Conservation (phyloP, 2,329 filamentous ascomycete genomes). For the Cordyceps tenuipes region DNA sequence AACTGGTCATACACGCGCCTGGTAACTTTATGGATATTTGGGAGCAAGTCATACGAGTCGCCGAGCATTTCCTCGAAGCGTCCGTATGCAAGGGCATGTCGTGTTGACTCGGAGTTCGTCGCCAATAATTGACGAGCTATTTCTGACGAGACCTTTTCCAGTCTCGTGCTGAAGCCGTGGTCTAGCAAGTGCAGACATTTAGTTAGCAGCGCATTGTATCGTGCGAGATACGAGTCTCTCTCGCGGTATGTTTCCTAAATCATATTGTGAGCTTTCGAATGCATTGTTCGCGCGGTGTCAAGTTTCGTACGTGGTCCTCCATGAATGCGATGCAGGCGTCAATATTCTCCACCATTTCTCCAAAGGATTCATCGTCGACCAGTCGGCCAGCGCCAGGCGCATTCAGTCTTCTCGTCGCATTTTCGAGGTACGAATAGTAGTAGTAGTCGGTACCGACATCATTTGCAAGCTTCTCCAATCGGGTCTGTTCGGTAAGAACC, state of each 20-base stretch:
- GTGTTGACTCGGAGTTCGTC: conserved; percentile 50
- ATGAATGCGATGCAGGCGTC: conserved; percentile 92
- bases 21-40: conserved; percentile 46
- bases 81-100: conserved; percentile 51
- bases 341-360: conserved; percentile 77
- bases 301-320: conserved; percentile 62
- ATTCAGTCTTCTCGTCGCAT: conserved; percentile 81
- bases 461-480: conserved; percentile 70
- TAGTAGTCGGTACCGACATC: conserved; percentile 84
- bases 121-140: conserved; percentile 44
- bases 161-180: conserved; percentile 43
- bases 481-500: conserved; percentile 71
- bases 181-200: conserved; percentile 56
- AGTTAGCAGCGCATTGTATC: conserved; percentile 73
- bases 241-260: conserved; percentile 71
- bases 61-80: conserved; percentile 51
- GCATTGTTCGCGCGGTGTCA: background rate
- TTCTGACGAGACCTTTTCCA: conserved; percentile 47
- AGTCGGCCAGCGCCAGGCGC: conserved; percentile 81
- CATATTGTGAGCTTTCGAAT: conserved; percentile 13
- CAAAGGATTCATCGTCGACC: conserved; percentile 76
- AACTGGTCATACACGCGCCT: conserved; percentile 43
- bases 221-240: conserved; percentile 75
- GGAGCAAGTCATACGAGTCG: conserved; percentile 47
- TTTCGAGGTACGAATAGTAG: conserved; percentile 91